Percentiles rank a stretch among this genome's conserved stretches.
phyloP scores from a whole-genome alignment of 2,329 filamentous ascomycete species.

The Microcera coccophila region DNA sequence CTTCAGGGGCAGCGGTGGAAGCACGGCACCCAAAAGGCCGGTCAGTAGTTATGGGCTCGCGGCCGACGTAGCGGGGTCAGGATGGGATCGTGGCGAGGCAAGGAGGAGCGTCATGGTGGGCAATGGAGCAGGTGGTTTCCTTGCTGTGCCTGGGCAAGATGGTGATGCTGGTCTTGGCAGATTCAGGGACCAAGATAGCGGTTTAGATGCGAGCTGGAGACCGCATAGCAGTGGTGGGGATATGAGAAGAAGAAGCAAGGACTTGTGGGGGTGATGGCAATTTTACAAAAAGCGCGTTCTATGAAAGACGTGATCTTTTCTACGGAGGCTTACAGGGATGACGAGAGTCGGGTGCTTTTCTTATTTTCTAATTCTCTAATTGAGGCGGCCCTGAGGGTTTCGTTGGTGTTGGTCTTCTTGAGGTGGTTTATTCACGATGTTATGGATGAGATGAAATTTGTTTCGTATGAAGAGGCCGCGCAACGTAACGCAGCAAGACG shows the following conservation, averaged over 20 bases:
- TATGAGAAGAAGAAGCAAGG: slow-evolving; percentile 19
- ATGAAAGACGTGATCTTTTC: too few species aligned
- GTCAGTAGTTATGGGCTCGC: slow-evolving; percentile 56
- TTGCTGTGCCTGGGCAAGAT: slow-evolving; percentile 44
- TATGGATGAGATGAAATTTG: background rate
- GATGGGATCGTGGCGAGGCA: slow-evolving; percentile 51
- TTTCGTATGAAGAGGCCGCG: too few species aligned
- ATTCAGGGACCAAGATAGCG: too few species aligned
- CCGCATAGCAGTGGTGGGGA: slow-evolving; percentile 41
- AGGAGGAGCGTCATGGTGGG: slow-evolving; percentile 53
- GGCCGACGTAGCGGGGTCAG: slow-evolving; percentile 46
- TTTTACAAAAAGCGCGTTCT: background rate
- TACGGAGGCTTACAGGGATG: background rate
- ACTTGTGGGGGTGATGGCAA: slow-evolving; percentile 20
- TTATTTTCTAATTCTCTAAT: background rate
- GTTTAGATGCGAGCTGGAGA: slow-evolving; percentile 13
- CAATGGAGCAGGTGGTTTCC: slow-evolving; percentile 49
- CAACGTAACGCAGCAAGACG: too few species aligned
- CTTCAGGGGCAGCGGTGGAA: slow-evolving; percentile 21
- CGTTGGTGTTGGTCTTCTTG: background rate
- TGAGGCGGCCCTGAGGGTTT: background rate
- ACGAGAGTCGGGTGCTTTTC: too few species aligned
- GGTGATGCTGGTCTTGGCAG: slow-evolving; percentile 7
- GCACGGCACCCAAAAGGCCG: slow-evolving; percentile 37
- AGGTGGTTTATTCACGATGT: background rate